Base-by-base conservation (phyloP, 2,329 filamentous ascomycete species). In the Paraphaeosphaeria minitans region DNA sequence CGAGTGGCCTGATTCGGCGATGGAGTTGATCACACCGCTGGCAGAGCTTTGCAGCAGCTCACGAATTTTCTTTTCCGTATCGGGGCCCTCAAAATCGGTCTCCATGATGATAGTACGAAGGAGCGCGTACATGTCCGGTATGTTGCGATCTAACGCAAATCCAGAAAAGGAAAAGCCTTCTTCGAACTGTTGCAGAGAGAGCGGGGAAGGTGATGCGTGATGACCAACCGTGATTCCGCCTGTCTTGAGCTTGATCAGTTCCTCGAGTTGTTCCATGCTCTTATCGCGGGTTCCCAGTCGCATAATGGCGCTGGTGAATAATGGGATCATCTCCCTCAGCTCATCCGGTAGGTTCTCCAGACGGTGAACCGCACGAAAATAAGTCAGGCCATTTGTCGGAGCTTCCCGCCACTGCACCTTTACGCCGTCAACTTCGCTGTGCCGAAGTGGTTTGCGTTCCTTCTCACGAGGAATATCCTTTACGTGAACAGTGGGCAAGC, bases 211-310 rank as follows among this genome's bases (percentile, higher is more conserved):
- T 0, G 89, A 88, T n/a, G 89, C 86, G 77, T 96, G 91, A 66
- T 97, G 93, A 1, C 90, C 88, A 16, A 96, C 88, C 2, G 89
- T 91, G 39, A 99, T 86, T 10, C 95, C 95, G 21, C 95, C 95
- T 1, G 95, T 98, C 80, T 96, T 96, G 31, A 98, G 84, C 77
- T 98, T 98, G 76, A 99, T 97, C 56, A 93, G 79, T 71, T 98
- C 95, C 77, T 99, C 95, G 53, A 98, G 85, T 75, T 97, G 89
- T 75, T 97, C 95, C 90, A 97, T 97, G 0, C 88, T 88, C 83
- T 91, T 91, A 59, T 88, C 86, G 67, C 90, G 90, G 2, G 94
- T 99, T 14, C 95, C 95, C 9, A 99, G 84, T 21, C 95, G 89
- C 90, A 97, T 95, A 61, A 99, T 88, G 39, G 91, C 89, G 72